These are phyloP conservation scores for Rhizopus sp. DNA, from an alignment of 371 early-diverging fungal species.

Conservation along the genomic window DNA sequence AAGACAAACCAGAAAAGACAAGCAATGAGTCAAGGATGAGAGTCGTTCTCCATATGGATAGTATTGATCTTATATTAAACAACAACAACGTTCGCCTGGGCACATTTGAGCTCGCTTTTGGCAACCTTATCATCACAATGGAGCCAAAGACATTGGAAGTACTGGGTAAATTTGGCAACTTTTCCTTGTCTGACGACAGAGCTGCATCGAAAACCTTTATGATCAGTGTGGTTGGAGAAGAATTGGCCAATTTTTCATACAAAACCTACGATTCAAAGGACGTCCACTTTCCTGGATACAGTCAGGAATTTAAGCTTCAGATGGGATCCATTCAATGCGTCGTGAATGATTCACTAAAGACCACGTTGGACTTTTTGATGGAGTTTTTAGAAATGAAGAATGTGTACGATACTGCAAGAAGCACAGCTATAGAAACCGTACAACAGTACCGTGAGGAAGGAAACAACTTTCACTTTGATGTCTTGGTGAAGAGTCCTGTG, in stretches of 20 bases:
- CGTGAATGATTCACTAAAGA: constrained; percentile 57
- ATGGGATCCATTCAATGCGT: constrained; percentile 70
- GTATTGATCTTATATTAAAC: constrained; percentile 66
- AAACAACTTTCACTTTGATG: constrained; percentile 75
- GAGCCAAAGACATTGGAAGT: constrained; percentile 53
- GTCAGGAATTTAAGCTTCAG: constrained; percentile 58
- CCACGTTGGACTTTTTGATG: constrained; percentile 60
- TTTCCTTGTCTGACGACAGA: constrained; percentile 65
- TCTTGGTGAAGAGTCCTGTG: constrained; percentile 86
- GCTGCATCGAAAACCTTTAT: constrained; percentile 43
- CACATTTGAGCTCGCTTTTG: constrained; percentile 60
- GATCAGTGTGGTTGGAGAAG: constrained; percentile 73
- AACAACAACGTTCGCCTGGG: constrained; percentile 66
- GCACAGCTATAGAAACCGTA: constrained; percentile 81
- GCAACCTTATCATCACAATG: constrained; percentile 56
- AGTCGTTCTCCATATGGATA: constrained; percentile 65
- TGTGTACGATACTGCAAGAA: constrained; percentile 84
- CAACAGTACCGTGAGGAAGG: constrained; percentile 61
- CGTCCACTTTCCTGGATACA: constrained; percentile 68
- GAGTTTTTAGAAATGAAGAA: constrained; percentile 88
- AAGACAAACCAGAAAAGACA: not conserved
- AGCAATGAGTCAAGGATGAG: constrained; percentile 51
- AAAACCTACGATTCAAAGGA: constrained; percentile 58
- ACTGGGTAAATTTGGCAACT: constrained; percentile 71
- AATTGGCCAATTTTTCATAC: constrained; percentile 74